Conservation (phyloP, 495 filamentous ascomycete genomes). For the Cercophora scortea region DNA sequence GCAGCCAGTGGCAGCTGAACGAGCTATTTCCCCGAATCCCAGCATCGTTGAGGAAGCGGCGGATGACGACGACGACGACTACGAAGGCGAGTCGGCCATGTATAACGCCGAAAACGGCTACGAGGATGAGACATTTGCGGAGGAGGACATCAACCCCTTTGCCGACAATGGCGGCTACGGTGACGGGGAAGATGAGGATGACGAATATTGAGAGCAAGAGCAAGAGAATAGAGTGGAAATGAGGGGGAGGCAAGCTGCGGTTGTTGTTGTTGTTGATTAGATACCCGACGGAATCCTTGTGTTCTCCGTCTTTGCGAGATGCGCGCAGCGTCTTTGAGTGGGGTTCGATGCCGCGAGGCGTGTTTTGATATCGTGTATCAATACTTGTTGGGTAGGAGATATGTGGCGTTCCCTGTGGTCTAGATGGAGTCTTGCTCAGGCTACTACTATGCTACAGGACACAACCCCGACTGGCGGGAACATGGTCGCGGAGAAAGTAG, state of each 20-base stretch:
- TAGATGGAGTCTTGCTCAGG: too few relatives aligned
- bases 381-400: too few relatives aligned
- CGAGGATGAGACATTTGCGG: constrained; percentile 23
- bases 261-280: neutral
- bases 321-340: too few relatives aligned
- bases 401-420: too few relatives aligned
- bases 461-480: too few relatives aligned
- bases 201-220: constrained; percentile 7
- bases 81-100: constrained; percentile 12
- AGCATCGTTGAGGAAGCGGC: neutral
- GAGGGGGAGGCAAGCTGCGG: neutral
- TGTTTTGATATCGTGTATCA: too few relatives aligned
- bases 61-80: constrained; percentile 16
- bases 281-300: neutral
- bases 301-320: too few relatives aligned
- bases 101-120: constrained; percentile 19
- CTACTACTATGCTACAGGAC: too few relatives aligned
- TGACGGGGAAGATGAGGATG: constrained; percentile 8
- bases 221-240: neutral
- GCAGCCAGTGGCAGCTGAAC: neutral
- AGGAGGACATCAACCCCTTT: constrained; percentile 19
- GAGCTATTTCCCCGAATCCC: neutral
- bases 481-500: too few relatives aligned
- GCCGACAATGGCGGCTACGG: constrained; percentile 7
- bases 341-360: too few relatives aligned